These are phyloP conservation scores for Bauhinia variegata DNA, from an alignment of 306 rosid genomes.

Conservation along the genomic window DNA sequence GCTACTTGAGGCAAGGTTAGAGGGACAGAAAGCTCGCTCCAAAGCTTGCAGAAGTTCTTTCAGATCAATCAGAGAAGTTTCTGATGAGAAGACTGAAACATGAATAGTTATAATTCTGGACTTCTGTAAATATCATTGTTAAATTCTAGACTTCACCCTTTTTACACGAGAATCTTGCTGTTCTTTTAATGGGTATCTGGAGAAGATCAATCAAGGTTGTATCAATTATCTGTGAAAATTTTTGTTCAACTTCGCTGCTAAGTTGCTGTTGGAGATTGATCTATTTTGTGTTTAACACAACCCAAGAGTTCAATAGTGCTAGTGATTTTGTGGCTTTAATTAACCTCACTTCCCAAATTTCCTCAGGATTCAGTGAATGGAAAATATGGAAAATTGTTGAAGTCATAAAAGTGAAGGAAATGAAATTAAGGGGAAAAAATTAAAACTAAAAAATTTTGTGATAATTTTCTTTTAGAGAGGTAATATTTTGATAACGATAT, in stretches of 20 bases:
- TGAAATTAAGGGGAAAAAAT: too few relatives aligned
- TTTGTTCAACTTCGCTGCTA: conserved; percentile 14
- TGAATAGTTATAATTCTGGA: conserved; percentile 35
- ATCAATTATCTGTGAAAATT: conserved; percentile 11
- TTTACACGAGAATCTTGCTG: conserved; percentile 41
- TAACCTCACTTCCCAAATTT: too few relatives aligned
- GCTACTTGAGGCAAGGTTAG: conserved; percentile 81
- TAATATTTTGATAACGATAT: too few relatives aligned
- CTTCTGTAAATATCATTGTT: neutral
- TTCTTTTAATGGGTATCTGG: conserved; percentile 18
- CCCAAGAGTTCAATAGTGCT: too few relatives aligned
- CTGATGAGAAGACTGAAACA: conserved; percentile 32
- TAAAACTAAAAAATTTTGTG: too few relatives aligned
- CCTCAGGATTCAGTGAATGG: too few relatives aligned
- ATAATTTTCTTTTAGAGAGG: too few relatives aligned
- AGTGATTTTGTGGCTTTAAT: too few relatives aligned
- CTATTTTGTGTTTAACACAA: neutral
- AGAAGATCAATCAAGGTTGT: neutral
- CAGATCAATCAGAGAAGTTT: conserved; percentile 31
- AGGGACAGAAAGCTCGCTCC: conserved; percentile 50
- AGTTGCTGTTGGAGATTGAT: neutral
- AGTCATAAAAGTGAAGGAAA: too few relatives aligned
- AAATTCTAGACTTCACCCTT: too few relatives aligned
- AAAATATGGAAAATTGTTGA: too few relatives aligned
- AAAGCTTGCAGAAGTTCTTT: conserved; percentile 40